Evolutionary conservation across 108 stramenopile genomes (phyloP).

Genomic region (Cyclotella atomus): DNA sequence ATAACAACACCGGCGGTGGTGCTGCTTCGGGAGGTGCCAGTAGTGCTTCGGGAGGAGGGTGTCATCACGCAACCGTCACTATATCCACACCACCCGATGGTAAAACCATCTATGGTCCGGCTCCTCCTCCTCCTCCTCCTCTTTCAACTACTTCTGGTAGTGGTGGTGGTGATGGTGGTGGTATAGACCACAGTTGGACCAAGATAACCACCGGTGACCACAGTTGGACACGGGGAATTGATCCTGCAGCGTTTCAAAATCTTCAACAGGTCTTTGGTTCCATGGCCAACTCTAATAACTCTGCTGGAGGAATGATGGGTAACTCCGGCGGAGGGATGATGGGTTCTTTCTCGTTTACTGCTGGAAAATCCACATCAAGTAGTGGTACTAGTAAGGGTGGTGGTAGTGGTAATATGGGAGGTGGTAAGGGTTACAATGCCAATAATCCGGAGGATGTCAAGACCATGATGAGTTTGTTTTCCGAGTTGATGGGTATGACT

Average conservation of each 20-base stretch:
- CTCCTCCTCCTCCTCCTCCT: too few species aligned
- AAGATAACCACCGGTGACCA: neutral
- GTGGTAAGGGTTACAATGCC: neutral
- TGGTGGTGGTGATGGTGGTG: neutral
- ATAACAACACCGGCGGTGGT: neutral
- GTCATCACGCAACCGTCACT: too few species aligned
- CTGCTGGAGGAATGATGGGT: neutral
- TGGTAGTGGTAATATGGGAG: too few species aligned
- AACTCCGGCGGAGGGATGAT: neutral
- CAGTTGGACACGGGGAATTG: neutral
- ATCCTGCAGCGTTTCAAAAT: neutral
- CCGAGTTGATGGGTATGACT: constrained; percentile 3
- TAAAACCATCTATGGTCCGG: too few species aligned
- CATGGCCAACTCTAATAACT: neutral
- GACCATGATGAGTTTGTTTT: constrained; percentile 6
- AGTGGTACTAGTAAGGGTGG: too few species aligned
- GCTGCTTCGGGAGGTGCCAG: neutral
- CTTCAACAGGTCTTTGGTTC: neutral
- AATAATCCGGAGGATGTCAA: constrained; percentile 18
- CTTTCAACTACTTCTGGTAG: too few species aligned
- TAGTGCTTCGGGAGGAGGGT: neutral
- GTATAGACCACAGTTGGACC: neutral
- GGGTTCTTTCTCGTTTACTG: neutral
- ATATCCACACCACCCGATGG: too few species aligned
- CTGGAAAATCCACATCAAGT: neutral